Evolutionary conservation across 2,329 filamentous ascomycete genomes (phyloP), one percentile per base, ranked within the genome.

Genomic region (Colletotrichum zoysiae): DNA sequence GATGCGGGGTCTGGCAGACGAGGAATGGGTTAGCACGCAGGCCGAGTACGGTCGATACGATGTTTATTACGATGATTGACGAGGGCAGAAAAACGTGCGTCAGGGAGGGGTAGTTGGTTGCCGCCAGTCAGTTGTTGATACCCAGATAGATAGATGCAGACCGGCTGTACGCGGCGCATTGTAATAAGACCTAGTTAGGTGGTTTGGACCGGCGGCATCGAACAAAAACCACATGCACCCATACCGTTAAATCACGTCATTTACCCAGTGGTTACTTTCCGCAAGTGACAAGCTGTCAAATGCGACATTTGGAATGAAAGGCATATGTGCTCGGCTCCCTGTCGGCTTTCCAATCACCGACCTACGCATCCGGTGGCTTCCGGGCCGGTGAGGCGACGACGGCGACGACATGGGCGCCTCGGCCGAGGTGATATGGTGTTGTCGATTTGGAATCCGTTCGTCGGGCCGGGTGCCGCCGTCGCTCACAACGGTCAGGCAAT

Each of bases 11-110:
- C 77, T 92, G 72, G 87, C 87, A 23, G 89, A 84, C 74, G 88
- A 90, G 78, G 89, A 91, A 77, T 91, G 85, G 83, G 86, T 91
- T 62, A 89, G 87, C 76, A 91, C 90, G 18, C 90, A 91, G 80
- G 85, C 87, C 65, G 84, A 90, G 76, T 83, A 86, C 75, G 89
- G 89, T 4, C 81, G 80, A n/a, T 89, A 89, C 76, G 86, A 90
- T 74, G 84, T 83, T 55, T 85, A 86, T 75, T 87, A 86, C 78
- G 87, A 88, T 68, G 86, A 87, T 55, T 79, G 64, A 71, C 16
- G 23, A 50, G 40, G 18, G 46, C 38, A 62, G n/a, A 20, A 58
- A 26, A 26, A 42, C 7, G 18, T 30, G 55, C 6, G 7, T 7
- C 20, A 7, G 12, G 35, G 38, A n/a, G 14, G 30, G 30, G 30